Evolutionary conservation across 1,284 basidiomycete genomes (phyloP).

Genomic region (Xerocomus alliaceus): DNA sequence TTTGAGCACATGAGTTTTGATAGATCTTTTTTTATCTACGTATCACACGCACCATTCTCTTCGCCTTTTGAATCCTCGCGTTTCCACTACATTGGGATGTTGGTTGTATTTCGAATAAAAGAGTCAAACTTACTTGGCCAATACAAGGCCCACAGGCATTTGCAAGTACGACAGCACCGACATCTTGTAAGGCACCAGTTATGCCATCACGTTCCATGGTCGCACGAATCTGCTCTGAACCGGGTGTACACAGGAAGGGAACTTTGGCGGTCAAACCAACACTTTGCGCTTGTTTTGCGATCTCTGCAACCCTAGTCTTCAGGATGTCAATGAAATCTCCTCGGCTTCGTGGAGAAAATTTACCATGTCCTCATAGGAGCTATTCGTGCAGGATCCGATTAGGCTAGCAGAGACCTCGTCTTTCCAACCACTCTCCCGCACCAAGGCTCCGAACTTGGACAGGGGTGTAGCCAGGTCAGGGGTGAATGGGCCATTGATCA

Average conservation of each 20-base stretch:
- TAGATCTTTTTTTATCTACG: conserved; percentile 1
- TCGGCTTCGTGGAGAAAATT: conserved; percentile 3
- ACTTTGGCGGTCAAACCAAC: conserved; percentile 86
- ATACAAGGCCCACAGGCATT: conserved; percentile 99
- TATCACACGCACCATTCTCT: conserved; percentile 81
- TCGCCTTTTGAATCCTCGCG: conserved; percentile 88
- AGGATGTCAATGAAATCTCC: conserved; percentile 15
- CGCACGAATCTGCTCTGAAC: conserved; percentile 96
- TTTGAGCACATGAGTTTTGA: conserved; percentile 8
- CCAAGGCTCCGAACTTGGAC: conserved; percentile 86
- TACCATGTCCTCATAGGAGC: conserved; percentile 95
- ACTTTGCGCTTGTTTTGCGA: conserved; percentile 88
- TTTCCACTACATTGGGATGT: conserved; percentile 74
- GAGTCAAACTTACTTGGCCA: conserved; percentile 71
- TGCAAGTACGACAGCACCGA: conserved; percentile 92
- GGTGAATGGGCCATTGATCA: conserved; percentile 97
- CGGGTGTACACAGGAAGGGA: conserved; percentile 96
- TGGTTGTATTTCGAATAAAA: conserved; percentile 3
- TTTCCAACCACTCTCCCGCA: conserved; percentile 89
- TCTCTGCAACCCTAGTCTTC: conserved; percentile 78
- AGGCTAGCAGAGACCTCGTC: conserved; percentile 90
- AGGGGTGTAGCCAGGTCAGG: conserved; percentile 96
- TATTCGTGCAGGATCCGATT: conserved; percentile 98
- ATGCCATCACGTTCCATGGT: conserved; percentile 96
- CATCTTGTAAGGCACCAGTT: conserved; percentile 79